Base-by-base conservation (phyloP, 2,329 filamentous ascomycete genomes). In the Sclerotinia spermophila region DNA sequence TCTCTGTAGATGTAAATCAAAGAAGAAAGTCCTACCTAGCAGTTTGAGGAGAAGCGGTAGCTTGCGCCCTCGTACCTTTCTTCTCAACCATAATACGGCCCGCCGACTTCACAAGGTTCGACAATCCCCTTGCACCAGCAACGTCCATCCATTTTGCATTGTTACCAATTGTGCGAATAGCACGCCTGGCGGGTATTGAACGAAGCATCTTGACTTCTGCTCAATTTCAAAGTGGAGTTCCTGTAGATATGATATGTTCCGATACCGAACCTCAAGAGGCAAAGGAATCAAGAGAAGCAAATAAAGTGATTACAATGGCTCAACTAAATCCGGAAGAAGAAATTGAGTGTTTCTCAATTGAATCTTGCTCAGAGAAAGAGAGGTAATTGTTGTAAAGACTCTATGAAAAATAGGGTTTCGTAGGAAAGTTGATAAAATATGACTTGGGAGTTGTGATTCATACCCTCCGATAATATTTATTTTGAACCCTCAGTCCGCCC, bases 131-230 rank as follows among this genome's bases (percentile, higher is more conserved):
- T 30, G 38, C 40, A 44, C 59, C 60, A 35, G 24, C 56, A 19
- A 44, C 48, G n/a, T 66, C 68, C 59, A 66, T 48, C 68, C 74
- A 77, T 76, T 67, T 76, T 42, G 76, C 72, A 19, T 70, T 73
- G 69, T 74, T 73, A 35, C 69, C 81, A 67, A 85, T 77, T 64
- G 83, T 80, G 78, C 84, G 82, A 77, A 84, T 77, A 70, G 83
- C 82, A 75, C 79, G 81, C 77, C 82, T 83, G 72, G 84, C 83
- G 73, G 83, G 82, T 79, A 82, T 81, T 77, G 84, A 76, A 79
- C 84, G 81, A 81, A 85, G 82, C 84, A 86, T 85, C 59, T 68
- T 76, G 68, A 38, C 30, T 35, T 45, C 11, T 40, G n/a, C 40
- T 53, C 33, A 40, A 10, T 66, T 24, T 66, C n/a, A 40, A 6